Evolutionary conservation across 805 yeast species (phyloP), one percentile per base, ranked within the genome.

Genomic region (Candida cerambycidarum): DNA sequence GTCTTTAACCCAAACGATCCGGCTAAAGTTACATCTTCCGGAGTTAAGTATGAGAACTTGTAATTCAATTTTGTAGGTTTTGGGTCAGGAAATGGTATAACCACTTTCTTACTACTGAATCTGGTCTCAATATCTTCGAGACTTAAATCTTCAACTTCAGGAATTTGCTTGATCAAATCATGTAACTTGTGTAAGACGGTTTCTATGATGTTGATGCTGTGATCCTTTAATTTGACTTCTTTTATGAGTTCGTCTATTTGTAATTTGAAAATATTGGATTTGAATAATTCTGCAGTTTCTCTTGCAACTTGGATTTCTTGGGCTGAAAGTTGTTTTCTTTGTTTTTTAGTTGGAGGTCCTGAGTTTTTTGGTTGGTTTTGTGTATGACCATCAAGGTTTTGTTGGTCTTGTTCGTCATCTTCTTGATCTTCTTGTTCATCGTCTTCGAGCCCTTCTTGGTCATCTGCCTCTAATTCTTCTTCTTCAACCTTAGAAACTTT

Each of bases 241-340:
- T 80, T 78, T 53, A 93, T 69, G 31, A 93, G 70, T 59, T 90
- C 98, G 64, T 90, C 98, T 47, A 93, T 89, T 67, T 93, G 96
- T 44, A 93, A 66, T 62, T 93, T 93, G 80, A 93, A 92, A 42
- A 93, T 89, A 63, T 90, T 93, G 7, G 97, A 89, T 58, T 90
- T 89, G 79, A 90, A 93, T 35, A 92, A 68, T 61, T 90, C 97
- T 1, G 95, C 93, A 1, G 97, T 87, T 61, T 90, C 97, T 54
- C 96, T 77, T 0, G 97, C 96, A 2, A 85, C 76, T 55, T 92
- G 96, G 35, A 92, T 81, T 45, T 93, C 97, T 53, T 88, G 90
- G 0, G 93, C 82, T 0, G 85, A 68, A 17, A 80, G 55, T 50
- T 71, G 69, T 39, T 62, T 50, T 35, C 54, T 58, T 31, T 63